phyloP scores from a whole-genome alignment of 768 basidiomycete genomes.

The Solioccasus polychromus region DNA sequence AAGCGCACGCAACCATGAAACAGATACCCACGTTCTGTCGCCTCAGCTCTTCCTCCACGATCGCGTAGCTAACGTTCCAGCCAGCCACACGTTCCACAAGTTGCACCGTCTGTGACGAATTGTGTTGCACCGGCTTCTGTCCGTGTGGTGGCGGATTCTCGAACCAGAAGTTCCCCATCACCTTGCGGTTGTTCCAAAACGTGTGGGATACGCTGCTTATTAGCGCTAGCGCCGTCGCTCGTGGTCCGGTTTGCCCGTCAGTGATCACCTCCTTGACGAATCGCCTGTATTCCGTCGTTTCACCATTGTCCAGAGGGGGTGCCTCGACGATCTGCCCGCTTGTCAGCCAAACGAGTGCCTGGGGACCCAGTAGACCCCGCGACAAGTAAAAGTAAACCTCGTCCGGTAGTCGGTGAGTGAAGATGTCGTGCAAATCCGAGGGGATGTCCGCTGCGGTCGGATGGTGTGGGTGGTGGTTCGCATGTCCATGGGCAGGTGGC shows the following conservation, averaged over 20 bases:
- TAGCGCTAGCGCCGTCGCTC: conserved; percentile 87
- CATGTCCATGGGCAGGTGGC: conserved; percentile 46
- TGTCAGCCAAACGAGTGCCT: conserved; percentile 93
- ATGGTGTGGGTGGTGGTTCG: conserved; percentile 59
- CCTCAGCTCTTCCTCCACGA: conserved; percentile 92
- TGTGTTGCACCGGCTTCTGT: conserved; percentile 66
- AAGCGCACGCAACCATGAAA: conserved; percentile 17
- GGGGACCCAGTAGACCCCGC: conserved; percentile 84
- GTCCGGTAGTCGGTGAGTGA: conserved; percentile 91
- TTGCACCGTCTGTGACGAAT: conserved; percentile 75
- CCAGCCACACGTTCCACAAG: conserved; percentile 83
- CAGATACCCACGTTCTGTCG: conserved; percentile 83
- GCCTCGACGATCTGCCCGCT: conserved; percentile 81
- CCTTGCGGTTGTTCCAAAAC: conserved; percentile 78
- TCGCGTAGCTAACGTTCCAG: conserved; percentile 83
- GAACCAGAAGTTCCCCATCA: conserved; percentile 76
- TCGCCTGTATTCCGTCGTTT: conserved; percentile 90
- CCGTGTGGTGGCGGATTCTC: conserved; percentile 48
- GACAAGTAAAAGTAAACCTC: conserved; percentile 97
- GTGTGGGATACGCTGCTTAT: conserved; percentile 75
- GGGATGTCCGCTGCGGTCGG: conserved; percentile 88
- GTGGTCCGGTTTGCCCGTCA: conserved; percentile 89
- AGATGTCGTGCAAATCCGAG: conserved; percentile 88
- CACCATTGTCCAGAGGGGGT: conserved; percentile 91
- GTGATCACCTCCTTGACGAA: conserved; percentile 97